These are phyloP conservation scores for Solanum tacnaense DNA, from an alignment of 257 asterid genomes.

Conservation along the genomic window DNA sequence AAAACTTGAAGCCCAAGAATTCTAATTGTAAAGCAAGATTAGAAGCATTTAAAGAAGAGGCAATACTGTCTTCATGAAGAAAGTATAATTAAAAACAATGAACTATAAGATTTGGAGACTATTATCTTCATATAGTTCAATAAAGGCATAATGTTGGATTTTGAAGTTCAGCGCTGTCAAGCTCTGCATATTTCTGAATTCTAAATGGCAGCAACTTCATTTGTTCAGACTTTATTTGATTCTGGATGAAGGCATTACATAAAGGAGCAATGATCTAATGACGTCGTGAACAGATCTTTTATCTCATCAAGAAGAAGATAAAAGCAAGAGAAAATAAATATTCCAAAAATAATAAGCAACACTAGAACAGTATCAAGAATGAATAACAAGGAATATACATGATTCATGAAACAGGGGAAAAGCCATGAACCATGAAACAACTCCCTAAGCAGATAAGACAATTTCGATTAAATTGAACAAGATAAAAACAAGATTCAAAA, in stretches of 20 bases:
- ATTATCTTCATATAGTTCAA: not conserved
- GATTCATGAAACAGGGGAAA: not conserved
- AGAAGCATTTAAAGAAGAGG: not conserved
- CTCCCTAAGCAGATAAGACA: not conserved
- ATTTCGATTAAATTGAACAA: not conserved
- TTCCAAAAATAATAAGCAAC: not conserved
- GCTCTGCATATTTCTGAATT: not conserved
- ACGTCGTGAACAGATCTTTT: not conserved
- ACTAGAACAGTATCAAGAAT: not conserved
- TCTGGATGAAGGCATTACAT: not conserved
- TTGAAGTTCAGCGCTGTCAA: not conserved
- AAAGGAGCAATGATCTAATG: not conserved
- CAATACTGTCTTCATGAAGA: not conserved
- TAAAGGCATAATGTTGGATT: not conserved
- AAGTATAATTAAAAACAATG: not conserved
- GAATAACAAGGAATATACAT: not conserved
- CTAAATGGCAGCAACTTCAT: not conserved
- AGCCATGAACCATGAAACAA: not conserved
- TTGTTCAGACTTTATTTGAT: not conserved
- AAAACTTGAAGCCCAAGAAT: slow-evolving; percentile 5
- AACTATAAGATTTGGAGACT: not conserved
- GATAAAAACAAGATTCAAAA: not conserved
- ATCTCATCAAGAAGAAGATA: not conserved
- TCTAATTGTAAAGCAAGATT: slow-evolving; percentile 3
- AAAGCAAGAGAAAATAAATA: not conserved